phyloP scores from a whole-genome alignment of 768 basidiomycete genomes.

The Psilocybe cubensis region DNA sequence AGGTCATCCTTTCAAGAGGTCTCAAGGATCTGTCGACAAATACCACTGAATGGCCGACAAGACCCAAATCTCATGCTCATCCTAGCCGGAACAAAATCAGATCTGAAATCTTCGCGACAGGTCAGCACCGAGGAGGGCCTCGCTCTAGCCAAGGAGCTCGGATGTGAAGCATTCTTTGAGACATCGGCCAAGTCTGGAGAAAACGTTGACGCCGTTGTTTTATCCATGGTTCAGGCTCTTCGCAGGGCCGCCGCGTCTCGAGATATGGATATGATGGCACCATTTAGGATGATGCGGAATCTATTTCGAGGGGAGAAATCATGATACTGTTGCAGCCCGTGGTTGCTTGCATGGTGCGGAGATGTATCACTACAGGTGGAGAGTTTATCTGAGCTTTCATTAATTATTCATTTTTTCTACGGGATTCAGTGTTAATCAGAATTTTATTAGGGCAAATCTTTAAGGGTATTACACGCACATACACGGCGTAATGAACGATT shows the following conservation, averaged over 20 bases:
- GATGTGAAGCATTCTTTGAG: slow-evolving; percentile 29
- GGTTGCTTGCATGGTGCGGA: background rate
- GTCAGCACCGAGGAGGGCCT: slow-evolving; percentile 26
- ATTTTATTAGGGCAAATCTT: background rate
- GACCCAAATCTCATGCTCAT: slow-evolving; percentile 21
- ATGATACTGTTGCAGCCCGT: background rate
- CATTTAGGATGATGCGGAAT: background rate
- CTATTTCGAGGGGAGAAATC: background rate
- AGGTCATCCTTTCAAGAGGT: slow-evolving; percentile 28
- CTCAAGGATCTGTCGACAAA: slow-evolving; percentile 25
- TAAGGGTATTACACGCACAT: background rate
- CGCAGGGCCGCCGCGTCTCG: slow-evolving; percentile 8
- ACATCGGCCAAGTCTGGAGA: slow-evolving; percentile 31
- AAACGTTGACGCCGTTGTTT: slow-evolving; percentile 26
- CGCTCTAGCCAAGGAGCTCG: slow-evolving; percentile 27
- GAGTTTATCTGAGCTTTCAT: background rate
- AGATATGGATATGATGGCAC: slow-evolving; percentile 1
- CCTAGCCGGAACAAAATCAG: slow-evolving; percentile 32
- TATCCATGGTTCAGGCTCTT: slow-evolving; percentile 18
- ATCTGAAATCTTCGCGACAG: slow-evolving; percentile 22
- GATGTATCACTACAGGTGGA: background rate
- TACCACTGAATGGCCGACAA: slow-evolving; percentile 21
- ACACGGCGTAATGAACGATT: background rate
- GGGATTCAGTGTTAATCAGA: background rate
- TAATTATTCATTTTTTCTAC: background rate